Evolutionary conservation across 2,329 filamentous ascomycete species (phyloP).

Genomic region (Pseudogymnoascus sp.): DNA sequence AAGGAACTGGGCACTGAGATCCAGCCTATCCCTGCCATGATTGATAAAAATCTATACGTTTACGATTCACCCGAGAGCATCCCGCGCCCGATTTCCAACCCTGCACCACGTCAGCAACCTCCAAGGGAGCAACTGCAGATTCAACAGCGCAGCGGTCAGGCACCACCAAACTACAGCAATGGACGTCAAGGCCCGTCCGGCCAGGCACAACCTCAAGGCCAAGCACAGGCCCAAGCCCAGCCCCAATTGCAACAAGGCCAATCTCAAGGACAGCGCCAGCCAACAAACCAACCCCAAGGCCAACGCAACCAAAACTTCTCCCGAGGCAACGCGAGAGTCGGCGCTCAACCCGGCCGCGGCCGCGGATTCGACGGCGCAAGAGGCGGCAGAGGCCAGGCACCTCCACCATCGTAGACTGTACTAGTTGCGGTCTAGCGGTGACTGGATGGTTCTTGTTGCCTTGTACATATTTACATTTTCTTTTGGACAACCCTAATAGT

Average conservation of each 20-base stretch:
- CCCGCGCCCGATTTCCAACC: conserved; percentile 64
- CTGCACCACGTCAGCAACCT: conserved; percentile 27
- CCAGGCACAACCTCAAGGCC: conserved; percentile 21
- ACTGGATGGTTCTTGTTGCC: conserved; percentile 16
- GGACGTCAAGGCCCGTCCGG: conserved; percentile 22
- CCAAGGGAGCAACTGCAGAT: conserved; percentile 19
- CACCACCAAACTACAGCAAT: conserved; percentile 19
- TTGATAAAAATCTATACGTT: conserved; percentile 97
- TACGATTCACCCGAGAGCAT: conserved; percentile 96
- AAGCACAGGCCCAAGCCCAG: conserved; percentile 18
- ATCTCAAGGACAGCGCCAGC: neutral
- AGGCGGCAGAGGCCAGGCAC: conserved; percentile 25
- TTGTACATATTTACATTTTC: conserved; percentile 28
- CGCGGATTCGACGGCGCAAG: conserved; percentile 25
- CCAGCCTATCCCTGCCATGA: conserved; percentile 84
- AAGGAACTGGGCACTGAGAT: conserved; percentile 96
- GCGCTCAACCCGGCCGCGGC: conserved; percentile 16
- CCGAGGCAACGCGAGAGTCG: conserved; percentile 22
- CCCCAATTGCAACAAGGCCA: conserved; percentile 6
- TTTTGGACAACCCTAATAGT: conserved; percentile 14
- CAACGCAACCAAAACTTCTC: conserved; percentile 23
- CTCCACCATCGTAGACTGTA: conserved; percentile 23
- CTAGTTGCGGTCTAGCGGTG: conserved; percentile 12
- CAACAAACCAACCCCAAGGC: conserved; percentile 16
- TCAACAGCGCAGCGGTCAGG: conserved; percentile 19